phyloP scores from a whole-genome alignment of 192 early-diverging fungal species.

The Lobosporangium transversale region DNA sequence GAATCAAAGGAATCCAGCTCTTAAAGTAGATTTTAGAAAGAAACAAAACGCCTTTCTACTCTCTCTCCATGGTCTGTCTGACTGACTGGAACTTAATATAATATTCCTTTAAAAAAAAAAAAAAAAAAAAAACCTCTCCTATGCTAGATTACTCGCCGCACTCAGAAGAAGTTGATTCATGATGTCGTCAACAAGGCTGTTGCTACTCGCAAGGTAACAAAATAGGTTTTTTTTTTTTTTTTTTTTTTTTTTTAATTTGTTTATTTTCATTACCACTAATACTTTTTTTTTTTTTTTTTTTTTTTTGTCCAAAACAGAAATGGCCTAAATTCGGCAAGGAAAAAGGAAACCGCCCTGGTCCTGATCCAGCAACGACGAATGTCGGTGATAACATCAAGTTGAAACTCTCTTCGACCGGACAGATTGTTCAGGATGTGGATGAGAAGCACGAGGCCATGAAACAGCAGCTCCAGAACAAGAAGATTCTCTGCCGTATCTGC shows the following conservation, averaged over 20 bases:
- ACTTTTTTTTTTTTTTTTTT: too few species aligned
- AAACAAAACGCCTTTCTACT: too few species aligned
- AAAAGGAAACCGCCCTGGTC: conserved; percentile 78
- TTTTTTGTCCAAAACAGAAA: conserved; percentile 62
- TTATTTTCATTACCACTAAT: too few species aligned
- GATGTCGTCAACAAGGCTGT: conserved; percentile 89
- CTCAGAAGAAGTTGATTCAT: conserved; percentile 80
- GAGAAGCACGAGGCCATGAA: conserved; percentile 71
- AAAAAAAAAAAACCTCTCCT: too few species aligned
- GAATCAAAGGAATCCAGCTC: too few species aligned
- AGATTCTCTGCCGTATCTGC: conserved; percentile 94
- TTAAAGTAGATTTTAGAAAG: too few species aligned
- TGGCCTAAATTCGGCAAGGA: conserved; percentile 95
- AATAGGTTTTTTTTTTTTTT: not conserved
- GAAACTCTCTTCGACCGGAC: conserved; percentile 80
- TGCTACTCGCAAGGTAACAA: conserved; percentile 89
- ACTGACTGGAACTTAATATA: too few species aligned
- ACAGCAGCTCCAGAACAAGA: conserved; percentile 74
- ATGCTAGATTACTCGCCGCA: conserved; percentile 83
- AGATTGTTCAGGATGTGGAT: conserved; percentile 70
- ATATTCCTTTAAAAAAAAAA: too few species aligned
- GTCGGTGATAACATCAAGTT: conserved; percentile 88
- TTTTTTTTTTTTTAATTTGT: not conserved
- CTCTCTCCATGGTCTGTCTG: too few species aligned
- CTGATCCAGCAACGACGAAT: conserved; percentile 88